Evolutionary conservation across 352 stramenopile species (phyloP).

Genomic region (Phytophthora pseudosyringae): DNA sequence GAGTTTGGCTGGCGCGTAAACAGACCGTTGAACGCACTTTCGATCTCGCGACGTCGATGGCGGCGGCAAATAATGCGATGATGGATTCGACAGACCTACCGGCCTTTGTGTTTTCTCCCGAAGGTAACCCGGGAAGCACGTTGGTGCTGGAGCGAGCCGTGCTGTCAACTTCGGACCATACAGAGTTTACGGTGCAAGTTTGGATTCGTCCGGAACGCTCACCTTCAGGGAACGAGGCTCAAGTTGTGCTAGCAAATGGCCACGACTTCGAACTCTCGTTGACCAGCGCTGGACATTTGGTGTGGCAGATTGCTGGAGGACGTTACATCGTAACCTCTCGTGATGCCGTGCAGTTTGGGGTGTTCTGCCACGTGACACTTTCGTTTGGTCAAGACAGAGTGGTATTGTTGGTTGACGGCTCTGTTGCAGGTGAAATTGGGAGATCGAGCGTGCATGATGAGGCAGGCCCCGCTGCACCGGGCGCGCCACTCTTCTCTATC

Average conservation of each 20-base stretch:
- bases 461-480: conserved; percentile 30
- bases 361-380: conserved; percentile 72
- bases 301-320: conserved; percentile 58
- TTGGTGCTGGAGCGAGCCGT: conserved; percentile 71
- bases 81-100: conserved; percentile 55
- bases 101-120: conserved; percentile 62
- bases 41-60: conserved; percentile 46
- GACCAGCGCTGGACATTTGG: conserved; percentile 43
- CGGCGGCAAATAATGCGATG: conserved; percentile 52
- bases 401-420: conserved; percentile 55
- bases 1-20: conserved; percentile 77
- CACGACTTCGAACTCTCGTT: conserved; percentile 67
- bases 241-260: conserved; percentile 68
- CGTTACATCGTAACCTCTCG: conserved; percentile 46
- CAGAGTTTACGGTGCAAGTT: conserved; percentile 70
- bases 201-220: conserved; percentile 58
- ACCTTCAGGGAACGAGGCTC: conserved; percentile 27
- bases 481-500: conserved; percentile 50
- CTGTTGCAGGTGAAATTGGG: conserved; percentile 41
- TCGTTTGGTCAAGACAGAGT: conserved; percentile 47
- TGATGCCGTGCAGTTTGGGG: conserved; percentile 45
- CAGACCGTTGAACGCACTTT: conserved; percentile 41
- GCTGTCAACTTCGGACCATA: conserved; percentile 57
- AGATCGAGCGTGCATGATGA: conserved; percentile 35
- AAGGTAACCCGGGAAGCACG: conserved; percentile 51